Percentiles rank a stretch among this genome's conserved stretches.
These are phyloP conservation scores for Candida nemodendra DNA, from an alignment of 805 yeast species.

Conservation along the genomic window DNA sequence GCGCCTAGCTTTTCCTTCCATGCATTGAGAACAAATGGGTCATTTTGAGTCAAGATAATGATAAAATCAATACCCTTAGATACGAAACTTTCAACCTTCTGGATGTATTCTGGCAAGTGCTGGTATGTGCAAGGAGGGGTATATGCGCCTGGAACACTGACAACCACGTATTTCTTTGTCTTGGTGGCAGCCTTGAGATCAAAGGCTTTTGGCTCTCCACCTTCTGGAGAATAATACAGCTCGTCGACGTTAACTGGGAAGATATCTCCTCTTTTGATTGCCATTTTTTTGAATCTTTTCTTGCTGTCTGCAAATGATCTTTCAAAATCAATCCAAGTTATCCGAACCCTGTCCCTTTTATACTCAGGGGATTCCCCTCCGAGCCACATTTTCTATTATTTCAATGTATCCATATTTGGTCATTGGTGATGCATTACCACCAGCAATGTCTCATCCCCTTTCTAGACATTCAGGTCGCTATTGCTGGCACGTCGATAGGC, in stretches of 20 bases:
- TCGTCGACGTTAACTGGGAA: conserved; percentile 37
- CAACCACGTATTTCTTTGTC: conserved; percentile 60
- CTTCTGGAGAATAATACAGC: conserved; percentile 35
- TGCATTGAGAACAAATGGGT: conserved; percentile 68
- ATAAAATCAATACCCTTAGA: conserved; percentile 62
- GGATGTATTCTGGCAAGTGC: conserved; percentile 69
- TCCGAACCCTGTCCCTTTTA: no score
- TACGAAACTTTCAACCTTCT: conserved; percentile 48
- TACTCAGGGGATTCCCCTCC: no score
- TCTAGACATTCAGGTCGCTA: no score
- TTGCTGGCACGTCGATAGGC: no score
- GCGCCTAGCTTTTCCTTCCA: conserved; percentile 56
- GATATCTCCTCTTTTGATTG: conserved; percentile 28
- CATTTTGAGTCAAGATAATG: conserved; percentile 64
- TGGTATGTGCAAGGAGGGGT: conserved; percentile 76
- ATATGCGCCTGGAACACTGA: conserved; percentile 84
- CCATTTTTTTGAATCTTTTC: conserved; percentile 9
- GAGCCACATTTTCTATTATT: no score
- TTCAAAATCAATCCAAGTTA: no score
- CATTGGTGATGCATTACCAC: no score
- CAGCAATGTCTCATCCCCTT: no score
- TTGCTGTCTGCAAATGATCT: no score
- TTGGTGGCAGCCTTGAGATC: conserved; percentile 34
- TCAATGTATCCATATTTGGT: no score
- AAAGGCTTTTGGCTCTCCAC: conserved; percentile 34